Evolutionary conservation across 2,329 filamentous ascomycete species (phyloP), one percentile per base, ranked within the genome.

Genomic region (Ophiostoma triangulosporum): DNA sequence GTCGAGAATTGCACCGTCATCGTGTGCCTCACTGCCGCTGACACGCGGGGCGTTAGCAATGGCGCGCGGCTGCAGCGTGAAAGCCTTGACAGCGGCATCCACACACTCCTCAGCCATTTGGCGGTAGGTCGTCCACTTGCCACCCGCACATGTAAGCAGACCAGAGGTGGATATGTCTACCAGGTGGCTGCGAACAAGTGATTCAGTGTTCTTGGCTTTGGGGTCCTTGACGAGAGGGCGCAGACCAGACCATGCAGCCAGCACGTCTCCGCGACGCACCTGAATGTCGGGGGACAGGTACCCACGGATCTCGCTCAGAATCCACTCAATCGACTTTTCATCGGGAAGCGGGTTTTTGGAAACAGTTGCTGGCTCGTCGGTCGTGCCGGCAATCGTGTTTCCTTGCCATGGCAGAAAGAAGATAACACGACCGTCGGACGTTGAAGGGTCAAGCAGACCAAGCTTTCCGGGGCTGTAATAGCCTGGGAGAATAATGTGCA

Each of bases 331-430:
- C 59, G 90, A 86, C 58, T 86, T 73, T 64, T 88, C 82, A 50
- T 81, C 81, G 6, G 87, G 84, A 27, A 88, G 70, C 3, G 87
- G 87, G 62, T 88, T 78, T 52, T 73, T 72, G 56, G 78, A 77
- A 57, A 91, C 80, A 14, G 74, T 69, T 54, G 83, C 86, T 1
- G 84, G 80, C 54, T 82, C 82, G 62, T 91, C 86, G 1, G 86
- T 91, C 14, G 86, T 91, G 60, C 86, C 86, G 49, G 87, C 86
- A 58, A 91, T 86, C 9, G 86, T 91, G 71, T 88, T 87, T 51
- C 86, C 86, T 67, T 91, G 84, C 86, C 86, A 91, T 8, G 86
- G 86, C 49, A 91, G 73, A 67, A 91, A 88, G 73, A 91, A 91
- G 62, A 91, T 86, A 58, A 91, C 86, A 63, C 86, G 81, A n/a